phyloP scores from a whole-genome alignment of 768 basidiomycete genomes.

The Tephrocybe rancida region DNA sequence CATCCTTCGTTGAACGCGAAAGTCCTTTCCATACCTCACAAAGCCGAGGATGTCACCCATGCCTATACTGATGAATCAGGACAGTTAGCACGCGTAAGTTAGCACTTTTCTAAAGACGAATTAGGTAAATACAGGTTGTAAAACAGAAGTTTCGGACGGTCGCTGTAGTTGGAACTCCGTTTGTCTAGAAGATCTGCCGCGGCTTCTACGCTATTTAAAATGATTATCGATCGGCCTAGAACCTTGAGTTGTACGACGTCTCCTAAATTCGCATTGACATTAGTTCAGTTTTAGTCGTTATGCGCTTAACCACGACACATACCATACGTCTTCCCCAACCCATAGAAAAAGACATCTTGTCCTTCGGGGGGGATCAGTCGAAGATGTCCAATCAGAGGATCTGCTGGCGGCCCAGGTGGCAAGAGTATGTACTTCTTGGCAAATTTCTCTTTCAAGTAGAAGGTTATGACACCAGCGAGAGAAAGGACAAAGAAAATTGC shows the following conservation, averaged over 20 bases:
- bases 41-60: slow-evolving; percentile 15
- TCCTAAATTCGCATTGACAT: not conserved
- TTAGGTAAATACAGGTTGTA: slow-evolving; percentile 11
- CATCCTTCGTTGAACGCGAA: slow-evolving; percentile 22
- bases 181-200: slow-evolving; percentile 27
- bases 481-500: no score
- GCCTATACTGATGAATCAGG: slow-evolving; percentile 15
- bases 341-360: slow-evolving; percentile 27
- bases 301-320: not conserved
- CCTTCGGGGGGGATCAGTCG: slow-evolving; percentile 30
- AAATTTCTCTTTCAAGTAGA: no score
- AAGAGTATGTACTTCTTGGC: not conserved
- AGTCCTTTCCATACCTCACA: slow-evolving; percentile 22
- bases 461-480: no score
- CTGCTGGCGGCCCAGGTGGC: slow-evolving; percentile 37
- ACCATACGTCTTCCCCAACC: slow-evolving; percentile 36
- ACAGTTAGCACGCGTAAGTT: not conserved
- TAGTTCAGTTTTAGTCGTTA: not conserved
- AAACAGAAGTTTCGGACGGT: slow-evolving; percentile 17
- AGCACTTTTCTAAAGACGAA: not conserved
- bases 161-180: slow-evolving; percentile 26
- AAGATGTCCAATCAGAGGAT: slow-evolving; percentile 38
- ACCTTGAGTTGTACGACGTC: slow-evolving; percentile 5
- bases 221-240: slow-evolving; percentile 25
- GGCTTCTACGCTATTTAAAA: slow-evolving; percentile 24